These are phyloP conservation scores for Phytopythium boreale DNA, from an alignment of 352 stramenopile genomes.

Conservation along the genomic window DNA sequence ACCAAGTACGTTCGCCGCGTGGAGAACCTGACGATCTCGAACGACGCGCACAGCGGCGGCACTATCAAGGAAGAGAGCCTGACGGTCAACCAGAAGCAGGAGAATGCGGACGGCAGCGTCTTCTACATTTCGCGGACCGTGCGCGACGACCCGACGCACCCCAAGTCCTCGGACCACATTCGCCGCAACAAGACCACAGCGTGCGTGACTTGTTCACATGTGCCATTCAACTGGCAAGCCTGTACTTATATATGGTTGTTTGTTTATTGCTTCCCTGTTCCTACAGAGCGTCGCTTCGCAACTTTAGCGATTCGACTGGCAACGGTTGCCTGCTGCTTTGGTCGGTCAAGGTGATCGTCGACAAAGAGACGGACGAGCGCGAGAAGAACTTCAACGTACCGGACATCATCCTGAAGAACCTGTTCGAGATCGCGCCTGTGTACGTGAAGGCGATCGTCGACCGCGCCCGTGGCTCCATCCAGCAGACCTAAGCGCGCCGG, in stretches of 20 bases:
- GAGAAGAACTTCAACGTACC: slow-evolving; percentile 77
- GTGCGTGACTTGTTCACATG: slow-evolving; percentile 38
- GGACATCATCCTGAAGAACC: slow-evolving; percentile 87
- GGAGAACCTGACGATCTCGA: slow-evolving; percentile 79
- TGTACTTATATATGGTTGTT: no score
- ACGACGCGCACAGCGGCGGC: slow-evolving; percentile 54
- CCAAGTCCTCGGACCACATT: slow-evolving; percentile 60
- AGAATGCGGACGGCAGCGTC: slow-evolving; percentile 69
- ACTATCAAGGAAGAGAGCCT: slow-evolving; percentile 86
- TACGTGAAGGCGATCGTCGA: slow-evolving; percentile 86
- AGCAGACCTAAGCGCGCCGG: slow-evolving; percentile 29
- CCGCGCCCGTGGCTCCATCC: slow-evolving; percentile 47
- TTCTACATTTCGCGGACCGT: slow-evolving; percentile 64
- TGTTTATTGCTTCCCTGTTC: neutral
- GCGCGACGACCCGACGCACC: slow-evolving; percentile 66
- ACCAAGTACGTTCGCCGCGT: slow-evolving; percentile 84
- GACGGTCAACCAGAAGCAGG: slow-evolving; percentile 73
- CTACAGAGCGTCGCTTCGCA: slow-evolving; percentile 67
- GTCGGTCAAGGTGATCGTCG: slow-evolving; percentile 81
- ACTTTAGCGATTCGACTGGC: slow-evolving; percentile 74
- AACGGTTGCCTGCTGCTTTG: slow-evolving; percentile 72
- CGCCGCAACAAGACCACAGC: slow-evolving; percentile 74
- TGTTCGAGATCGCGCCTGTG: slow-evolving; percentile 84
- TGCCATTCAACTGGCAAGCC: no score
- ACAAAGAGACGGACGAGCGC: slow-evolving; percentile 71